phyloP scores from a whole-genome alignment of 345 rosid genomes.

The Turritis glabra region DNA sequence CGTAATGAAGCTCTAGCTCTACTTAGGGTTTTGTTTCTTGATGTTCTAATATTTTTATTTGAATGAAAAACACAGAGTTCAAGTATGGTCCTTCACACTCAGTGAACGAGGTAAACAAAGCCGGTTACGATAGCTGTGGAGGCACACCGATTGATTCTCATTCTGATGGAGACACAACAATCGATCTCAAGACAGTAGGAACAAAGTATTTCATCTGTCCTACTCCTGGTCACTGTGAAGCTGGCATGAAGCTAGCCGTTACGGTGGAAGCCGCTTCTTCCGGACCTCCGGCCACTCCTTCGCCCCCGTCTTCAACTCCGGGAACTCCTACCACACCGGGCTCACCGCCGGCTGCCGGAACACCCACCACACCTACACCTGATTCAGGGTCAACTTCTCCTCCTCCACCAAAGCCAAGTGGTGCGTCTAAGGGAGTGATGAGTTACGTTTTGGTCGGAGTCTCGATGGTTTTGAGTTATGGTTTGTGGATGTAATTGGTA shows the following conservation, averaged over 20 bases:
- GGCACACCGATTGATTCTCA: background rate
- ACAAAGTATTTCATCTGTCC: constrained; percentile 20
- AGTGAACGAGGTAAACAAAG: constrained; percentile 29
- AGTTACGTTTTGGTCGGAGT: constrained; percentile 33
- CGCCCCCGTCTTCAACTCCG: constrained; percentile 33
- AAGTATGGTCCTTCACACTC: constrained; percentile 22
- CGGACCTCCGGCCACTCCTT: constrained; percentile 30
- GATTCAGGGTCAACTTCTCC: constrained; percentile 29
- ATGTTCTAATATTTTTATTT: background rate
- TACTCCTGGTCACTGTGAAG: constrained; percentile 21
- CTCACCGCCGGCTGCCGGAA: constrained; percentile 16
- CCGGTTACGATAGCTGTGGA: constrained; percentile 31
- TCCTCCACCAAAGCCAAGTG: constrained; percentile 31
- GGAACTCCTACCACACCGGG: constrained; percentile 30
- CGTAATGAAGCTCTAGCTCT: too few relatives aligned
- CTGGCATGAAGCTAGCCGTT: constrained; percentile 40
- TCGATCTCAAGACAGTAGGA: constrained; percentile 30
- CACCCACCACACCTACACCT: constrained; percentile 33
- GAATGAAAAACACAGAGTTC: constrained; percentile 26
- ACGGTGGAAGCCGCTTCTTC: constrained; percentile 26
- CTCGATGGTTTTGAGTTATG: constrained; percentile 36
- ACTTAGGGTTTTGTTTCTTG: too few relatives aligned
- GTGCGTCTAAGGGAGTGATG: constrained; percentile 32
- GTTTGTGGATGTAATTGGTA: constrained; percentile 28
- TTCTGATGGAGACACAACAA: constrained; percentile 13